Evolutionary conservation across 148 eudicot genomes (phyloP).

Genomic region (Rhododendron molle): DNA sequence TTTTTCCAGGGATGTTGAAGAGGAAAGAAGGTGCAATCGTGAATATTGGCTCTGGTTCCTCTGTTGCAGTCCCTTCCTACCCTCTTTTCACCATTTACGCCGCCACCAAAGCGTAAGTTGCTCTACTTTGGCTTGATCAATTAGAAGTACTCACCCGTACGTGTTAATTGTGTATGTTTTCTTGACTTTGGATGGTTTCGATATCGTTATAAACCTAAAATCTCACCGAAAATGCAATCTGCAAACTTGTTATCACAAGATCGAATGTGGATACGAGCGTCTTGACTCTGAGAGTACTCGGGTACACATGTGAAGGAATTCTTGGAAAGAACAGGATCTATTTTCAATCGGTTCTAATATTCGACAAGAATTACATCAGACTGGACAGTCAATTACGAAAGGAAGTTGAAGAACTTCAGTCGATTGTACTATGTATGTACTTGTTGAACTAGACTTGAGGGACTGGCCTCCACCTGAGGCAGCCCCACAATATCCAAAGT

Average conservation of each 20-base stretch:
- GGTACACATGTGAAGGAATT: background rate
- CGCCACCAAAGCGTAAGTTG: slow-evolving; percentile 58
- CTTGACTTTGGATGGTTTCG: background rate
- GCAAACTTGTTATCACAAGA: background rate
- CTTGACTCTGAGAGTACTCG: too few species aligned
- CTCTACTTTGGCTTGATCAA: background rate
- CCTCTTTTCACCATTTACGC: slow-evolving; percentile 56
- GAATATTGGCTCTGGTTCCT: slow-evolving; percentile 64
- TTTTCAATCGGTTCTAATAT: background rate
- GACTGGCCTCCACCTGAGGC: background rate
- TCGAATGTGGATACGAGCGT: too few species aligned
- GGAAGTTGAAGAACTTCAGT: background rate
- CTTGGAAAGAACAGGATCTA: background rate
- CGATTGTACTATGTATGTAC: background rate
- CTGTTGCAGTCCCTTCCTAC: slow-evolving; percentile 39
- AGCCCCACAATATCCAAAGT: background rate
- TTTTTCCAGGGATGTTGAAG: slow-evolving; percentile 39
- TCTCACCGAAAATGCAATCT: background rate
- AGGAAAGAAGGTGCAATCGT: slow-evolving; percentile 48
- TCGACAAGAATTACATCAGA: background rate
- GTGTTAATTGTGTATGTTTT: background rate
- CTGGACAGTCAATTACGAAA: background rate
- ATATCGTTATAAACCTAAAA: background rate
- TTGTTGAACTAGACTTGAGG: background rate
- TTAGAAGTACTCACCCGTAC: background rate